Conservation (phyloP, 805 yeast genomes). For the Saccharomycopsis fibuligera region DNA sequence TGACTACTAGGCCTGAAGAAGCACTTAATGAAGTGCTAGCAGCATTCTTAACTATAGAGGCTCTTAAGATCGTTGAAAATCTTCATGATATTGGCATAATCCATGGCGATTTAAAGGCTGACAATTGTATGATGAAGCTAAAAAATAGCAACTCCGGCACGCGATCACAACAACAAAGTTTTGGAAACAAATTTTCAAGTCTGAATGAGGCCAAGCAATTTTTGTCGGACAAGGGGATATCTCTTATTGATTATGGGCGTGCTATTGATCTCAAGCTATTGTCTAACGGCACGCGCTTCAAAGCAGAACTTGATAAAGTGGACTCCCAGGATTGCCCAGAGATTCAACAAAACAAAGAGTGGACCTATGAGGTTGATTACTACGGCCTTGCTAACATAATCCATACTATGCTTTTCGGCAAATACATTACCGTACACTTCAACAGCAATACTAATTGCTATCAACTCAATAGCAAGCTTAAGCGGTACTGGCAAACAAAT, state of each 20-base stretch:
- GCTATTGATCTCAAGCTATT: constrained; percentile 65
- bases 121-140: constrained; percentile 73
- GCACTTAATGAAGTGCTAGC: constrained; percentile 55
- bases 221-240: constrained; percentile 50
- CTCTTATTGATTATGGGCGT: constrained; percentile 75
- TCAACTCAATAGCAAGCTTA: constrained; percentile 42
- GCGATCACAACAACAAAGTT: background rate
- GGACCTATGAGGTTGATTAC: constrained; percentile 81
- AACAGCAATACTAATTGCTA: constrained; percentile 25
- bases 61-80: constrained; percentile 50
- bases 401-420: constrained; percentile 69
- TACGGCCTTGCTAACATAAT: constrained; percentile 73
- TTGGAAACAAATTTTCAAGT: too few relatives aligned
- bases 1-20: constrained; percentile 23
- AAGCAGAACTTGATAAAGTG: constrained; percentile 44
- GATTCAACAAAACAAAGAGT: constrained; percentile 50
- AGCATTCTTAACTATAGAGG: constrained; percentile 57
- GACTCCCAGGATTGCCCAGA: constrained; percentile 70
- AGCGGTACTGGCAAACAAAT: constrained; percentile 69
- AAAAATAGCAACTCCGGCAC: constrained; percentile 20
- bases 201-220: constrained; percentile 35
- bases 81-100: constrained; percentile 63
- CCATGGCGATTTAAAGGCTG: constrained; percentile 84
- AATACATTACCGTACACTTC: constrained; percentile 38
- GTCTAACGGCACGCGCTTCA: constrained; percentile 44